Evolutionary conservation across 345 rosid genomes (phyloP).

Genomic region (Turritis glabra): DNA sequence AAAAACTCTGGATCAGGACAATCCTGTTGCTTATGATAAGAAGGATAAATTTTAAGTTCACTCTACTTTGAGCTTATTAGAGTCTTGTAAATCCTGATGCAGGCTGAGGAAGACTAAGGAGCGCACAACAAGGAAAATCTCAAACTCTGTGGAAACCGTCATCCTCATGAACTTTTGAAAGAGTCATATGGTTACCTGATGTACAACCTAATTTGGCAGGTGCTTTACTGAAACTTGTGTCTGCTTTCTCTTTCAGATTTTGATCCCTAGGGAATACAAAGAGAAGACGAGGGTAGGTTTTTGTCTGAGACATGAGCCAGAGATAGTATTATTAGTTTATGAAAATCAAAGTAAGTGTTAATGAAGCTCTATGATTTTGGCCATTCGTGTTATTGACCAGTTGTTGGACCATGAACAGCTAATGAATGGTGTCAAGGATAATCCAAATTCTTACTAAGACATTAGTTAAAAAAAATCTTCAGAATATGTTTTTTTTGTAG

Average conservation of each 20-base stretch:
- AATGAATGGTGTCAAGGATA: too few species aligned
- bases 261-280: neutral
- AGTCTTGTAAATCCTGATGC: neutral
- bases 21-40: neutral
- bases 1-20: neutral
- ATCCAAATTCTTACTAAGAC: too few species aligned
- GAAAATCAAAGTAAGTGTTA: neutral
- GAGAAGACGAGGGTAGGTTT: neutral
- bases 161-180: too few species aligned
- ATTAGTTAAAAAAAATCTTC: too few species aligned
- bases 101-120: slow-evolving; percentile 4
- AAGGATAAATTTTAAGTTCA: neutral
- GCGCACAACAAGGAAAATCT: neutral
- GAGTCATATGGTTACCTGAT: too few species aligned
- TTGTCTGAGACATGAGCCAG: neutral
- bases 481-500: too few species aligned
- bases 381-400: neutral
- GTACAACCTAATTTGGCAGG: too few species aligned
- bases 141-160: too few species aligned
- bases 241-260: neutral
- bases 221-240: slow-evolving; percentile 10
- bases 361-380: slow-evolving; percentile 3
- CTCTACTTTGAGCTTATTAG: neutral
- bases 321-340: neutral
- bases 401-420: slow-evolving; percentile 8